Evolutionary conservation across 2,329 filamentous ascomycete genomes (phyloP).

Genomic region (Tolypocladium tundrense): DNA sequence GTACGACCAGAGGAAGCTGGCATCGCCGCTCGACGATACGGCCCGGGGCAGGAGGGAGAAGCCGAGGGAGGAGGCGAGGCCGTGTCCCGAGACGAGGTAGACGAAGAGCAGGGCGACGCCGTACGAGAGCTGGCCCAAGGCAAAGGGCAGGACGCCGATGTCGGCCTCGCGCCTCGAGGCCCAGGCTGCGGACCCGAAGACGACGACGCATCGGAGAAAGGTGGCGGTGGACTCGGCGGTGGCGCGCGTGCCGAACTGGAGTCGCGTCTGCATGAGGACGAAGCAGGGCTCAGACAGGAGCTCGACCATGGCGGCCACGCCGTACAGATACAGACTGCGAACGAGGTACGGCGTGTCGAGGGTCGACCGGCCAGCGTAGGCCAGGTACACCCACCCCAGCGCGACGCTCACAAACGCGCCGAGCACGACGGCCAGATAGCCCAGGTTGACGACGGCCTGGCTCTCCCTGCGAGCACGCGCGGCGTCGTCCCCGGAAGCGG

Average conservation of each 20-base stretch:
- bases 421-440: slow-evolving; percentile 65
- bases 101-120: slow-evolving; percentile 56
- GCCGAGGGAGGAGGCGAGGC: slow-evolving; percentile 41
- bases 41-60: slow-evolving; percentile 58
- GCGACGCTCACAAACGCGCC: slow-evolving; percentile 54
- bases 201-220: slow-evolving; percentile 62
- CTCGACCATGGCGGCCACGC: slow-evolving; percentile 54
- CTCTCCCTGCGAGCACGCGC: slow-evolving; percentile 22
- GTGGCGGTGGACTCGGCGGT: slow-evolving; percentile 76
- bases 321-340: slow-evolving; percentile 43
- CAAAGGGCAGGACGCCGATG: slow-evolving; percentile 77
- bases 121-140: slow-evolving; percentile 74
- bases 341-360: slow-evolving; percentile 54
- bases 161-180: slow-evolving; percentile 38
- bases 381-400: slow-evolving; percentile 60
- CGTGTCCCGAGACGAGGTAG: slow-evolving; percentile 54
- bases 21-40: slow-evolving; percentile 14
- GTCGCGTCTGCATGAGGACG: slow-evolving; percentile 71
- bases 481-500: no score
- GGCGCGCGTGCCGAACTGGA: slow-evolving; percentile 72
- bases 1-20: slow-evolving; percentile 41
- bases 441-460: slow-evolving; percentile 80
- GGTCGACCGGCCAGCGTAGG: slow-evolving; percentile 34
- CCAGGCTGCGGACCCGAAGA: slow-evolving; percentile 61
- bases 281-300: slow-evolving; percentile 82